Evolutionary conservation across 805 yeast genomes (phyloP).

Genomic region (Candida quercuum): DNA sequence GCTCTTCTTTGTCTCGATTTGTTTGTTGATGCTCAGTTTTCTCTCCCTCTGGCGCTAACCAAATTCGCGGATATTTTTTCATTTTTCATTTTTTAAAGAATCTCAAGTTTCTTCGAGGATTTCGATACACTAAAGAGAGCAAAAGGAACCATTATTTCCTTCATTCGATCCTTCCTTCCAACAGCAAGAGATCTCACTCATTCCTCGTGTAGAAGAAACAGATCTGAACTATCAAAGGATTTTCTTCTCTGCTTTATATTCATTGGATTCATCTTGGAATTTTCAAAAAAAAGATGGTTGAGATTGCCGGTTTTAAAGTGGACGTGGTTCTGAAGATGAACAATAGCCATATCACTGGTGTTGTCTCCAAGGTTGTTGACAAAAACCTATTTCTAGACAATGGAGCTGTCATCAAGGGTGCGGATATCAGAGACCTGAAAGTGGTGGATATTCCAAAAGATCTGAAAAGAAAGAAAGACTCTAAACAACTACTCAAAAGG

Average conservation of each 20-base stretch:
- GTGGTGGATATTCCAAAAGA: conserved; percentile 47
- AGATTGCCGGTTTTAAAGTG: conserved; percentile 42
- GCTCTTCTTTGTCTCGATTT: too few species aligned
- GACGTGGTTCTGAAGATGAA: conserved; percentile 36
- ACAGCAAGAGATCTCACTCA: too few species aligned
- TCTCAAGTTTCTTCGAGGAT: too few species aligned
- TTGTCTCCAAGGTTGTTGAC: conserved; percentile 36
- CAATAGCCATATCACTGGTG: conserved; percentile 33
- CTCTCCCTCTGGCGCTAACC: too few species aligned
- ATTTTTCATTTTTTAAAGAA: too few species aligned
- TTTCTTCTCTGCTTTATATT: too few species aligned
- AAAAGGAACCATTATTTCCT: too few species aligned
- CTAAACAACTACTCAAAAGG: conserved; percentile 8
- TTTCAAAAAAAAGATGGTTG: conserved; percentile 22
- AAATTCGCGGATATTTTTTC: too few species aligned
- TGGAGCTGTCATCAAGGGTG: conserved; percentile 30
- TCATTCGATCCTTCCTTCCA: too few species aligned
- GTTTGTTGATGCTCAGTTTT: too few species aligned
- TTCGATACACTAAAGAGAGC: too few species aligned
- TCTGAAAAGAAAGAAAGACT: conserved; percentile 18
- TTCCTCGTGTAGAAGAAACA: too few species aligned
- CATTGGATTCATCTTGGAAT: neutral
- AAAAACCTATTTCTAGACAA: conserved; percentile 33
- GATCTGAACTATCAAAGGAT: neutral
- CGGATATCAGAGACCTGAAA: conserved; percentile 45